Conservation (phyloP, 345 rosid genomes). For the Angophora floribunda region DNA sequence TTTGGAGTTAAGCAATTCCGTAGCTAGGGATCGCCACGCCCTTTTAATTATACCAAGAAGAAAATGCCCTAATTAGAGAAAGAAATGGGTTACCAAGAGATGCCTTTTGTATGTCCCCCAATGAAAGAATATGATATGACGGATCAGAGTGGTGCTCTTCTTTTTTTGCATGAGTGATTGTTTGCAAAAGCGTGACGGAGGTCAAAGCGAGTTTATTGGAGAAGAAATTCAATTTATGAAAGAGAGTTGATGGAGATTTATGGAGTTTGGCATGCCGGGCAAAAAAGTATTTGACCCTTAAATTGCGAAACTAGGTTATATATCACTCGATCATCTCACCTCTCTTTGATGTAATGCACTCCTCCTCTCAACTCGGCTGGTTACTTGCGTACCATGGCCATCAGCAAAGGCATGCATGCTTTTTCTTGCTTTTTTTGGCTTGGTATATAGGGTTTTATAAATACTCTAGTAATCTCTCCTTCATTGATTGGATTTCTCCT, state of each 20-base stretch:
- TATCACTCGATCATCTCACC: neutral
- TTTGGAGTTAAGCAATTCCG: neutral
- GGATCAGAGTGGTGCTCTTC: neutral
- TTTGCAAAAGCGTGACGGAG: neutral
- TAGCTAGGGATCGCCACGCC: neutral
- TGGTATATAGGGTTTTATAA: neutral
- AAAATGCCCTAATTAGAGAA: neutral
- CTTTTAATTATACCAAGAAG: neutral
- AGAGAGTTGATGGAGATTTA: neutral
- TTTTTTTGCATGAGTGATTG: neutral
- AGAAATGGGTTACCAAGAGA: neutral
- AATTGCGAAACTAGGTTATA: neutral
- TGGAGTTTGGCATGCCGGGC: neutral
- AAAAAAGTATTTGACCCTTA: neutral
- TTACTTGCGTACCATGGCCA: neutral
- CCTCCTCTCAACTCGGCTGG: neutral
- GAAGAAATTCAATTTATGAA: neutral
- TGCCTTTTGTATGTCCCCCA: neutral
- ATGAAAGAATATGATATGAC: neutral
- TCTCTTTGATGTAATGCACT: neutral
- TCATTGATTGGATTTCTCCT: neutral
- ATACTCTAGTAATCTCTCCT: neutral
- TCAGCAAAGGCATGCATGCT: neutral
- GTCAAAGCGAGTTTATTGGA: neutral
- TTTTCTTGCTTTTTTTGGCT: neutral